Percentiles rank a stretch among this genome's conserved stretches.
Conservation (phyloP, 2,329 filamentous ascomycete genomes). For the Curvularia hawaiiensis region DNA sequence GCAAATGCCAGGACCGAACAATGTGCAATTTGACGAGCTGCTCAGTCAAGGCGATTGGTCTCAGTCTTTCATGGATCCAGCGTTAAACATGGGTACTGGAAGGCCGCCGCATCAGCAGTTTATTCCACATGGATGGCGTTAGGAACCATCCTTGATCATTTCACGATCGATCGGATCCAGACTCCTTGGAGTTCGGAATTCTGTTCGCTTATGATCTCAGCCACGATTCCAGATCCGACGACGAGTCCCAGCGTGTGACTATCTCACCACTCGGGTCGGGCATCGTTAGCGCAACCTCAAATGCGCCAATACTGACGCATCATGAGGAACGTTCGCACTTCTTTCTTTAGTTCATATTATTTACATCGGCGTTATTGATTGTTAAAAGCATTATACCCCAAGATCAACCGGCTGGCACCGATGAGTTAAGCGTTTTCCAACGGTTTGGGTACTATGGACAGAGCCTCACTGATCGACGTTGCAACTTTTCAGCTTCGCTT, state of each 20-base stretch:
- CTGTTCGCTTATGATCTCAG: background rate
- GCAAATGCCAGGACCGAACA: slow-evolving; percentile 30
- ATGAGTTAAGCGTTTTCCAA: slow-evolving; percentile 15
- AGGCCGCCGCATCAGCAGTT: slow-evolving; percentile 29
- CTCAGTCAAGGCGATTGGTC: slow-evolving; percentile 50
- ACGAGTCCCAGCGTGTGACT: background rate
- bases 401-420: slow-evolving; percentile 26
- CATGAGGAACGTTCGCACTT: slow-evolving; percentile 11
- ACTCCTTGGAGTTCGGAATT: background rate
- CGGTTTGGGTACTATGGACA: slow-evolving; percentile 13
- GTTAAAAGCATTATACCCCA: slow-evolving; percentile 24
- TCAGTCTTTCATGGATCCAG: slow-evolving; percentile 46
- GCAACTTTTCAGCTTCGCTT: slow-evolving; percentile 4
- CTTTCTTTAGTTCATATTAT: slow-evolving; percentile 10
- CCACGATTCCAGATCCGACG: background rate
- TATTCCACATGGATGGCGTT: slow-evolving; percentile 26
- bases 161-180: background rate
- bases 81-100: slow-evolving; percentile 33
- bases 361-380: slow-evolving; percentile 11
- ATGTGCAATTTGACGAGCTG: slow-evolving; percentile 46
- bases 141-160: slow-evolving; percentile 15
- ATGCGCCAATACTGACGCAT: background rate
- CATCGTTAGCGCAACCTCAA: background rate
- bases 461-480: slow-evolving; percentile 13
- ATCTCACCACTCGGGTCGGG: background rate